These are phyloP conservation scores for Backusella tarrabulga DNA, from an alignment of 192 early-diverging fungal genomes.

Conservation along the genomic window DNA sequence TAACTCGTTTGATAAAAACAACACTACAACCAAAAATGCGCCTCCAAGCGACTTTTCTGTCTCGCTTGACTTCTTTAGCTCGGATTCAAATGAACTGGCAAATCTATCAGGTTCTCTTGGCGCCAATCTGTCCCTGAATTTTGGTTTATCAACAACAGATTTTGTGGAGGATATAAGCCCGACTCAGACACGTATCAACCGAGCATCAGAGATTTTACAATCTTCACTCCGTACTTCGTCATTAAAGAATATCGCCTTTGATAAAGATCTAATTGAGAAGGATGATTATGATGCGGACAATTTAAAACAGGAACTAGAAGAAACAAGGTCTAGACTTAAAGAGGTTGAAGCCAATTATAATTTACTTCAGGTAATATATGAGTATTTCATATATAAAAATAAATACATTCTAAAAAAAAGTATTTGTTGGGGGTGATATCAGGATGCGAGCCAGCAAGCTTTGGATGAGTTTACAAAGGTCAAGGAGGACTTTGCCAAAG, in stretches of 20 bases:
- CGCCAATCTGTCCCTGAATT: slow-evolving; percentile 21
- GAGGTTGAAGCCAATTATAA: slow-evolving; percentile 32
- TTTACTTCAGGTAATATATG: slow-evolving; percentile 35
- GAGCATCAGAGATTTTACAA: slow-evolving; percentile 20
- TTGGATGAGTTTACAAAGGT: slow-evolving; percentile 40
- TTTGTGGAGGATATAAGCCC: neutral
- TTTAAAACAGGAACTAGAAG: slow-evolving; percentile 24
- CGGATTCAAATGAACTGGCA: slow-evolving; percentile 31
- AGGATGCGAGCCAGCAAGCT: slow-evolving; percentile 35
- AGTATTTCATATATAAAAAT: neutral
- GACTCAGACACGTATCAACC: slow-evolving; percentile 14
- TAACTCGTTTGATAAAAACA: slow-evolving; percentile 9
- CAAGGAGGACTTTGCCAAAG: slow-evolving; percentile 49
- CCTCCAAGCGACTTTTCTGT: neutral
- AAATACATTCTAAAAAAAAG: neutral
- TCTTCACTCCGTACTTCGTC: slow-evolving; percentile 9
- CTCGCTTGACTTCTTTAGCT: slow-evolving; percentile 28
- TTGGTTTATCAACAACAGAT: neutral
- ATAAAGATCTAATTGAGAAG: neutral
- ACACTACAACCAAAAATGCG: neutral
- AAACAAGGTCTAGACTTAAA: slow-evolving; percentile 21
- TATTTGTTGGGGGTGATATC: neutral
- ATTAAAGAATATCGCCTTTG: neutral
- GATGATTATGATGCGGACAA: neutral
- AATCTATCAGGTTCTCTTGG: slow-evolving; percentile 36